A percentile compares a stretch with the other conserved stretches of the same genome.
Conservation (phyloP, 495 filamentous ascomycete species). For the Stereocaulon alpinum region DNA sequence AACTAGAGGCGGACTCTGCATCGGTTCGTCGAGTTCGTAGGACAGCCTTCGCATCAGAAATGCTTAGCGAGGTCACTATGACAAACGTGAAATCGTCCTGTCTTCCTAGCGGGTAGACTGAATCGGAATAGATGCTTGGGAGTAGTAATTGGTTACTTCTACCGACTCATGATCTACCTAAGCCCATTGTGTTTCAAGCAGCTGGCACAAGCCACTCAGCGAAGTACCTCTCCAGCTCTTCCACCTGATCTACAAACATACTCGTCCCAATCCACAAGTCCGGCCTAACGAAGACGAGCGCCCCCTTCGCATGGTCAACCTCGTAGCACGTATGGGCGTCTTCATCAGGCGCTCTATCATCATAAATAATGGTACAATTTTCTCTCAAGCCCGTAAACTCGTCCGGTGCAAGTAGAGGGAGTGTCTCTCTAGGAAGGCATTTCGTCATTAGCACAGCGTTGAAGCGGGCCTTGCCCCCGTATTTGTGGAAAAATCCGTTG, state of each 20-base stretch:
- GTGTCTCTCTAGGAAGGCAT: conserved; percentile 16
- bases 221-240: background rate
- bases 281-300: conserved; percentile 24
- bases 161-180: no score
- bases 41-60: no score
- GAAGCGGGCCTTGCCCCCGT: conserved; percentile 23
- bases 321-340: conserved; percentile 26
- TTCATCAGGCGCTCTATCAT: conserved; percentile 30
- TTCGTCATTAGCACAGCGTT: conserved; percentile 29
- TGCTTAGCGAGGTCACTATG: no score
- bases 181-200: no score
- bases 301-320: conserved; percentile 26
- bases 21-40: no score
- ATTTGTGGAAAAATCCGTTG: conserved; percentile 22
- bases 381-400: background rate
- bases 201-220: background rate
- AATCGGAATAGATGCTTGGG: no score
- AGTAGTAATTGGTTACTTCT: no score
- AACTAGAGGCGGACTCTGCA: no score
- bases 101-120: no score
- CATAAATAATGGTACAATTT: conserved; percentile 21
- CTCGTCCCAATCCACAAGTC: conserved; percentile 29
- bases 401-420: background rate
- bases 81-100: no score
- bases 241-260: background rate